Conservation (phyloP, 352 stramenopile species). For the Pythium insidiosum region DNA sequence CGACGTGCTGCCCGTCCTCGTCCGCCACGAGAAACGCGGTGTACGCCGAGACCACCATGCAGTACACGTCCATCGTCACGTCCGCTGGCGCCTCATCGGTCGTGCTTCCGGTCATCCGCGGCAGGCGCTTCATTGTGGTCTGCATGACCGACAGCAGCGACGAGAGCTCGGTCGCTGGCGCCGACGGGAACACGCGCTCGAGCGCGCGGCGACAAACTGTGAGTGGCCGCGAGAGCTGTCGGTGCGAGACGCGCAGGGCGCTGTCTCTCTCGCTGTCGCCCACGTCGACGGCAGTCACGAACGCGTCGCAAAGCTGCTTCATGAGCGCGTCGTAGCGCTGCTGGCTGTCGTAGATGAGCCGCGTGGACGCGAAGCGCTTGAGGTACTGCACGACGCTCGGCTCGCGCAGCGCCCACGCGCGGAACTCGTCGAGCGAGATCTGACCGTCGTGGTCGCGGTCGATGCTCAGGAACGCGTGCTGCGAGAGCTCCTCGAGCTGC, state of each 20-base stretch:
- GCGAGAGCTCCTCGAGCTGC: conserved; percentile 39
- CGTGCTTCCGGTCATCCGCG: not conserved
- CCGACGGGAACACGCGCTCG: conserved; percentile 21
- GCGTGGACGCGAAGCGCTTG: conserved; percentile 45
- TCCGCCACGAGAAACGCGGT: conserved; percentile 56
- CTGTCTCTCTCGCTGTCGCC: too few relatives aligned
- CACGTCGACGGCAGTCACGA: conserved; percentile 40
- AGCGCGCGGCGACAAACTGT: conserved; percentile 35
- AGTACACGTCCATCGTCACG: conserved; percentile 52
- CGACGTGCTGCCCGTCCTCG: conserved; percentile 42
- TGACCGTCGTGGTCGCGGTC: conserved; percentile 40
- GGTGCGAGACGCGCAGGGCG: conserved; percentile 3
- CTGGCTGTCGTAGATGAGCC: conserved; percentile 68
- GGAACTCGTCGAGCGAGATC: conserved; percentile 59
- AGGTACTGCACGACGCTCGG: conserved; percentile 42
- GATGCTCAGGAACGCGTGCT: conserved; percentile 42
- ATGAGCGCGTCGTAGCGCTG: conserved; percentile 50
- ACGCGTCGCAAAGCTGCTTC: conserved; percentile 37
- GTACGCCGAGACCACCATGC: conserved; percentile 48
- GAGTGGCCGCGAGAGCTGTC: conserved; percentile 30
- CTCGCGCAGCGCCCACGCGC: conserved; percentile 44
- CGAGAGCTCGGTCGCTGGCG: conserved; percentile 21
- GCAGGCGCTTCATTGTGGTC: conserved; percentile 9
- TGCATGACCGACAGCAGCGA: conserved; percentile 50
- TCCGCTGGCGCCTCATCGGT: not conserved